Conservation (phyloP, 2,329 filamentous ascomycete species). For the Chalaropsis thielavioides region DNA sequence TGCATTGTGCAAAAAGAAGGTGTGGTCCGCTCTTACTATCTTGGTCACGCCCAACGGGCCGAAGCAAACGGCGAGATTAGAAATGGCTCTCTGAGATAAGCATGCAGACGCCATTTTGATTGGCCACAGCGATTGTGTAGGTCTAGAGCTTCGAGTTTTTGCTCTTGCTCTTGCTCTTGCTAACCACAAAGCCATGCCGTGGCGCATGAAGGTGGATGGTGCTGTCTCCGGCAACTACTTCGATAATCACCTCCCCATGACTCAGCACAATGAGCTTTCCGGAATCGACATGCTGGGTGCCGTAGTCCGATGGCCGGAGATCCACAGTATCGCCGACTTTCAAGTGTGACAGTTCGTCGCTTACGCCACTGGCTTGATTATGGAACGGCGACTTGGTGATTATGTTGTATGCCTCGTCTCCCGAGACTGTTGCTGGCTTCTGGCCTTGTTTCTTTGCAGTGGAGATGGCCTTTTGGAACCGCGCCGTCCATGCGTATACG, state of each 20-base stretch:
- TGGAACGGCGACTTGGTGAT: constrained; percentile 34
- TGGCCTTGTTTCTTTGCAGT: constrained; percentile 24
- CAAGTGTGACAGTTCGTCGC: constrained; percentile 31
- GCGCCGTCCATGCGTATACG: constrained; percentile 47
- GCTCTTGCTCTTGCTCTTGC: constrained; percentile 20
- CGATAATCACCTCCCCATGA: constrained; percentile 42
- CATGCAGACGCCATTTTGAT: too few relatives aligned
- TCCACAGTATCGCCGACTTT: constrained; percentile 39
- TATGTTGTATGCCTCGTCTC: constrained; percentile 37
- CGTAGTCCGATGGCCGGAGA: constrained; percentile 49
- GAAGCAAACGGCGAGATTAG: not conserved
- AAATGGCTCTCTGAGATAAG: too few relatives aligned
- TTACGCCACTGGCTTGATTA: constrained; percentile 27
- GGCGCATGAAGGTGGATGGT: constrained; percentile 45
- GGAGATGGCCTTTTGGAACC: constrained; percentile 40
- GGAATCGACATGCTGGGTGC: constrained; percentile 41
- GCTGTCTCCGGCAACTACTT: constrained; percentile 30
- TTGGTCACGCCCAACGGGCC: not conserved
- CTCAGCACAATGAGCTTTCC: constrained; percentile 41
- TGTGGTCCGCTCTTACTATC: not conserved
- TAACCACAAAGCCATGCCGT: constrained; percentile 41
- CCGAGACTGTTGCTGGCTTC: constrained; percentile 32
- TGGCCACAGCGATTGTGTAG: not conserved
- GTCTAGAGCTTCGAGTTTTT: not conserved
- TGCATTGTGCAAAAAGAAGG: not conserved